These are phyloP conservation scores for Lentinula guzmanii DNA, from an alignment of 768 basidiomycete species.

Conservation along the genomic window DNA sequence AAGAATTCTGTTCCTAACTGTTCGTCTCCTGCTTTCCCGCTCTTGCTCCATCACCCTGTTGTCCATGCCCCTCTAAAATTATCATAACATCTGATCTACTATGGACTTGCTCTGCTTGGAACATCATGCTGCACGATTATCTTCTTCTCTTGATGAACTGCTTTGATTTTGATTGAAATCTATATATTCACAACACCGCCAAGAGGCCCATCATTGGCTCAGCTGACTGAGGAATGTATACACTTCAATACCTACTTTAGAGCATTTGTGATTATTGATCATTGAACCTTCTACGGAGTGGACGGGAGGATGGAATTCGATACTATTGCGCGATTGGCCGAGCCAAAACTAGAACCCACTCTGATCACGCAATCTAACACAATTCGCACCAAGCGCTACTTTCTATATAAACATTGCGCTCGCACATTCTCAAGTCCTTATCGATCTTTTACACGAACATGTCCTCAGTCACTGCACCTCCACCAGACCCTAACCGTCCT, in stretches of 20 bases:
- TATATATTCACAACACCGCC: background rate
- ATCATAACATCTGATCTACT: too few relatives aligned
- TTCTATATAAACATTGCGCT: background rate
- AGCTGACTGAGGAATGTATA: background rate
- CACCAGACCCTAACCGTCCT: slow-evolving; percentile 1
- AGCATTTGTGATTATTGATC: background rate
- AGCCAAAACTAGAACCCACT: background rate
- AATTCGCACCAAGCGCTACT: slow-evolving; percentile 5
- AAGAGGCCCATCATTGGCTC: background rate
- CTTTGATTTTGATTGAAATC: background rate
- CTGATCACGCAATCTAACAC: slow-evolving; percentile 6
- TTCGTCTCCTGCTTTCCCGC: background rate
- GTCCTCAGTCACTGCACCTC: slow-evolving; percentile 1
- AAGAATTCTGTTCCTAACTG: background rate
- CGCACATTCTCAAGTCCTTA: background rate
- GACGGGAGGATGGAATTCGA: background rate
- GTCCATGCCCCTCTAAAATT: too few relatives aligned
- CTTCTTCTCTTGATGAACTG: background rate
- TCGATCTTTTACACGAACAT: background rate
- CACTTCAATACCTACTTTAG: background rate
- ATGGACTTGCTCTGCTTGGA: background rate
- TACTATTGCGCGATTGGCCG: background rate
- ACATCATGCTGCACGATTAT: background rate
- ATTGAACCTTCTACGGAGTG: background rate
- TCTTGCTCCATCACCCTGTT: background rate